These are phyloP conservation scores for Metschnikowia kunwiensis DNA, from an alignment of 805 yeast genomes.

Conservation along the genomic window DNA sequence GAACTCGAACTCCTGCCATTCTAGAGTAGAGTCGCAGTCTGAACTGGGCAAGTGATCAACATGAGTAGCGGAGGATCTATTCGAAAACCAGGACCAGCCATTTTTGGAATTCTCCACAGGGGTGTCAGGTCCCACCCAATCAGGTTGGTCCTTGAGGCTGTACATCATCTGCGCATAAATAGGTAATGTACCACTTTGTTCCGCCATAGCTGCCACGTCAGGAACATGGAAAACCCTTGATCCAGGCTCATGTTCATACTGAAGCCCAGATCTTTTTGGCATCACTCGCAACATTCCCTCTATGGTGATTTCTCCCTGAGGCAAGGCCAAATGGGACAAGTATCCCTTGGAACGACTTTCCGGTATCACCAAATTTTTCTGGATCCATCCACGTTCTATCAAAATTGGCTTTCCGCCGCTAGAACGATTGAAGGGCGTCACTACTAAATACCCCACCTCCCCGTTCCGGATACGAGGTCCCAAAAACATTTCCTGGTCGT, in stretches of 20 bases:
- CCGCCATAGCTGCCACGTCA: slow-evolving; percentile 80
- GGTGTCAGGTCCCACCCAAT: slow-evolving; percentile 29
- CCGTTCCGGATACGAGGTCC: slow-evolving; percentile 80
- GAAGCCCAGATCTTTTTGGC: slow-evolving; percentile 57
- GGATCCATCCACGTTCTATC: slow-evolving; percentile 90
- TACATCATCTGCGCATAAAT: slow-evolving; percentile 72
- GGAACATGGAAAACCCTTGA: slow-evolving; percentile 72
- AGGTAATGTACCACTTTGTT: slow-evolving; percentile 62
- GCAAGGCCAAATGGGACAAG: slow-evolving; percentile 68
- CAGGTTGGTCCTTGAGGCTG: slow-evolving; percentile 64
- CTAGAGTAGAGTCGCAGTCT: slow-evolving; percentile 32
- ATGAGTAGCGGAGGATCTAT: slow-evolving; percentile 8
- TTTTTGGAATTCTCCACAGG: slow-evolving; percentile 4
- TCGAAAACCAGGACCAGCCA: slow-evolving; percentile 13
- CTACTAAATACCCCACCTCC: slow-evolving; percentile 69
- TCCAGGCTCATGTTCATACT: slow-evolving; percentile 66
- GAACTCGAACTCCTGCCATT: slow-evolving; percentile 50
- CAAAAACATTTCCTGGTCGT: slow-evolving; percentile 82
- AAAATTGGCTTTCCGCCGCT: slow-evolving; percentile 75
- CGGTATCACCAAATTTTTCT: slow-evolving; percentile 62
- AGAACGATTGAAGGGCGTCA: slow-evolving; percentile 76
- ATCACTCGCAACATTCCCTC: slow-evolving; percentile 72
- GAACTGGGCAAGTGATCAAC: slow-evolving; percentile 21
- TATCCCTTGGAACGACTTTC: slow-evolving; percentile 44
- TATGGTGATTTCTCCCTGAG: slow-evolving; percentile 67